Percentiles rank a stretch among this genome's conserved stretches.
These are phyloP conservation scores for Fraxinus platypoda DNA, from an alignment of 305 asterid genomes.

Conservation along the genomic window DNA sequence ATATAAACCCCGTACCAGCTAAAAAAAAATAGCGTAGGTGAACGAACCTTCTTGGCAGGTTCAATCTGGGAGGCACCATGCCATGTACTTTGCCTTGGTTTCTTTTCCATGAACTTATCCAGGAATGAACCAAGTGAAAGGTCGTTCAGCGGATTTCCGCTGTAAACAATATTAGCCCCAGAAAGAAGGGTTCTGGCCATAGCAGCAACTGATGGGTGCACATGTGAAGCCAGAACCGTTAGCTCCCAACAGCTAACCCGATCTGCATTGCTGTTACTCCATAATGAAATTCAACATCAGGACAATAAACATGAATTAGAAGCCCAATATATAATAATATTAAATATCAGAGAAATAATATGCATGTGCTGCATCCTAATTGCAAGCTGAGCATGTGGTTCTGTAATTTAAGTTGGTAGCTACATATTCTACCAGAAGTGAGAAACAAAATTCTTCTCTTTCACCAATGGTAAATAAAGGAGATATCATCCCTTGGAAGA, in stretches of 20 bases:
- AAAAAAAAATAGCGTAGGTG: not conserved
- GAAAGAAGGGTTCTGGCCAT: conserved; percentile 90
- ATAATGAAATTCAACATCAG: conserved; percentile 18
- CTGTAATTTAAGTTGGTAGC: not conserved
- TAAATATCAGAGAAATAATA: not conserved
- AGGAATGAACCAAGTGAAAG: conserved; percentile 79
- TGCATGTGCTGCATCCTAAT: not conserved
- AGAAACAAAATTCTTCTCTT: not conserved
- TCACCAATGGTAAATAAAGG: not conserved
- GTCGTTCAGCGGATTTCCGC: conserved; percentile 86
- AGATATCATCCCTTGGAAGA: not conserved
- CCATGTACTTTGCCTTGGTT: conserved; percentile 78
- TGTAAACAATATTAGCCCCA: conserved; percentile 79
- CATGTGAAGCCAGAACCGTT: conserved; percentile 71
- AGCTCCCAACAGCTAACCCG: conserved; percentile 94
- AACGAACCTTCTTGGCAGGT: conserved; percentile 82
- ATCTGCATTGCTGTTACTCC: conserved; percentile 75
- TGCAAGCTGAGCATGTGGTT: not conserved
- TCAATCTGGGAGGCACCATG: conserved; percentile 88
- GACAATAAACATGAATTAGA: not conserved
- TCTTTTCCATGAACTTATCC: conserved; percentile 98
- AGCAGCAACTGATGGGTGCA: conserved; percentile 91
- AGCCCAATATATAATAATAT: not conserved
- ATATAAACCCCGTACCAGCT: not conserved
- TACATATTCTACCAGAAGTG: not conserved